Base-by-base conservation (phyloP, 106 monocot genomes). In the Dendrobium chrysotoxum region DNA sequence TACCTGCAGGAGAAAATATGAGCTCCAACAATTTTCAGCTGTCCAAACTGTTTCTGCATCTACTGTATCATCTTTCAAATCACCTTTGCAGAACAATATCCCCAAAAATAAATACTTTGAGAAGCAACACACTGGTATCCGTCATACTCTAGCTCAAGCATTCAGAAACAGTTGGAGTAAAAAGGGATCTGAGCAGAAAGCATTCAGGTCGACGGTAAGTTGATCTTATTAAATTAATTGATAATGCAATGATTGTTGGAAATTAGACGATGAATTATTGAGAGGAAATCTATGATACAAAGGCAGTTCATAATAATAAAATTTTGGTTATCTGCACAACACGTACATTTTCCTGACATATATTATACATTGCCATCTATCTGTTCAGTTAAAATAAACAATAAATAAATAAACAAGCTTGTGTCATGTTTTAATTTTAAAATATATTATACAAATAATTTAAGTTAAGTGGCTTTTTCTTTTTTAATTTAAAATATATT, bases 141-240 rank as follows among this genome's bases (percentile, higher is more conserved):
- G 83, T 38, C 83, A 82, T 81, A 87, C 85, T 47, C 66, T 88
- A 39, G 81, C 86, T 50, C 87, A 86, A 77, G 87, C 88, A 58
- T 92, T 96, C 81, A 88, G 87, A 26, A 90, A 88, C 77, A 93
- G 93, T 67, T 88, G 96, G 93, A 88, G 87, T 81, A 89, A 81
- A 85, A 95, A 92, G 85, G 92, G 92, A 16, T 71, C 88, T 1
- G 92, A 92, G 75, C 53, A 82, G 53, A 91, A 88, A 79, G 61
- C 83, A 78, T 74, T 80, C 45, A 92, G 88, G 82, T 90, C 85
- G 83, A 84, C 30, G 88, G 95, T 92, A 82, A 39, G 11, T 13
- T 11, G 13, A 50, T 50, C 46, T 35, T 35, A 35, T 35, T 17
- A 54, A 54, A 13, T 54, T 10, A 54, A 55, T 40, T 72, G 35